Evolutionary conservation across 192 early-diverging fungal species (phyloP), one percentile per base, ranked within the genome.

Genomic region (Dimargaris verticillata): DNA sequence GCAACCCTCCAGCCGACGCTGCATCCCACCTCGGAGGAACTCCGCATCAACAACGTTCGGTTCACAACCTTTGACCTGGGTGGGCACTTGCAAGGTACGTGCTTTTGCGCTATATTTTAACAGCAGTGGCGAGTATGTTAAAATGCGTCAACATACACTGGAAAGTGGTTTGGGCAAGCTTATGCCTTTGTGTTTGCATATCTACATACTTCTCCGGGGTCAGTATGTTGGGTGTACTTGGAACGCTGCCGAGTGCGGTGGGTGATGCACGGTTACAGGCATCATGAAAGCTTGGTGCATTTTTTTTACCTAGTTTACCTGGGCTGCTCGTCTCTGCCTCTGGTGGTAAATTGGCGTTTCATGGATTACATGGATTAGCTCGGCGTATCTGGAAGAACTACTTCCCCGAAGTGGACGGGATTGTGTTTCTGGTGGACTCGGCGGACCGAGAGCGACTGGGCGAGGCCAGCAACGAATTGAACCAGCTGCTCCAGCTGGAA

Each of bases 361-460:
- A n/a, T n/a, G n/a, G n/a, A n/a, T n/a, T 38, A 7, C 33, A 38
- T 38, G 33, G 33, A 43, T n/a, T 29, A 64, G 91, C 95, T 46
- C 93, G 95, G 58, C 84, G 95, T 64, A 80, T 99, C 68, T 99
- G 95, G 95, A 91, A 88, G 72, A 92, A 99, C 68, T 99, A 99
- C 74, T 97, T 95, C 74, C 92, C 93, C 44, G 95, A 97, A 68
- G 93, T 97, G 61, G 85, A 88, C 63, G 95, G 93, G 44, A 95
- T 99, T 64, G 92, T 99, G 58, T 99, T 97, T 77, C 78, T 99
- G 67, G 93, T 99, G 17, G 95, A 99, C 67, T 80, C 83, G 63
- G 88, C 86, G 29, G 93, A 99, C 68, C 73, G 72, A 41, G 78
- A 79, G 60, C 79, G 95, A 65, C 87, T 99, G 72, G 42, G 68